phyloP scores from a whole-genome alignment of 257 asterid species.

The Fraxinus cuspidata region DNA sequence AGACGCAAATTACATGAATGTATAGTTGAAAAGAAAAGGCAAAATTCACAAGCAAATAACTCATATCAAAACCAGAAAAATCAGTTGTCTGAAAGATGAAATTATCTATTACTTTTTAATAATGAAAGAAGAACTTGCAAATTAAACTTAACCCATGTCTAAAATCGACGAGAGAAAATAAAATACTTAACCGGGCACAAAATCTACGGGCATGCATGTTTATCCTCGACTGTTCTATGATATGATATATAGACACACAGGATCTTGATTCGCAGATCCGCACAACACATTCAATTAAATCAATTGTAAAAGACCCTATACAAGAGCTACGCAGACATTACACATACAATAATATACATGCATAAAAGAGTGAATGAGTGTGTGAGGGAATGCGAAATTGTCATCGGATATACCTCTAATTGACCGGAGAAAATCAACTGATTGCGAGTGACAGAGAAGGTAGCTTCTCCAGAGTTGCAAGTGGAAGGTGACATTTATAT shows the following conservation, averaged over 20 bases:
- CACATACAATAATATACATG: background rate
- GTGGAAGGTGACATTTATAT: background rate
- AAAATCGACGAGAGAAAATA: background rate
- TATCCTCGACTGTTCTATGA: background rate
- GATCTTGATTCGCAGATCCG: background rate
- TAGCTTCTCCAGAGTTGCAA: background rate
- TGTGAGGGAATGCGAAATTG: background rate
- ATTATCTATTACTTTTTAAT: background rate
- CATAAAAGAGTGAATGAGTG: background rate
- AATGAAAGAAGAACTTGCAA: background rate
- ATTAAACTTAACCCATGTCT: background rate
- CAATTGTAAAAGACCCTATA: background rate
- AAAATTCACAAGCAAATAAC: background rate
- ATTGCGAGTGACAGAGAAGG: background rate
- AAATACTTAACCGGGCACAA: background rate
- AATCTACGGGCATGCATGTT: background rate
- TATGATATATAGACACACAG: background rate
- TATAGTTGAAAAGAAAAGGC: background rate
- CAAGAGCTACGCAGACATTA: background rate
- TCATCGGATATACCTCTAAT: background rate
- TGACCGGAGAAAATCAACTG: conserved; percentile 2
- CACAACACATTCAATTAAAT: background rate
- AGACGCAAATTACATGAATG: background rate
- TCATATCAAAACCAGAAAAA: background rate
- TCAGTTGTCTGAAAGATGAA: background rate